phyloP scores from a whole-genome alignment of 2,329 filamentous ascomycete genomes.

The Thelonectria discophora region DNA sequence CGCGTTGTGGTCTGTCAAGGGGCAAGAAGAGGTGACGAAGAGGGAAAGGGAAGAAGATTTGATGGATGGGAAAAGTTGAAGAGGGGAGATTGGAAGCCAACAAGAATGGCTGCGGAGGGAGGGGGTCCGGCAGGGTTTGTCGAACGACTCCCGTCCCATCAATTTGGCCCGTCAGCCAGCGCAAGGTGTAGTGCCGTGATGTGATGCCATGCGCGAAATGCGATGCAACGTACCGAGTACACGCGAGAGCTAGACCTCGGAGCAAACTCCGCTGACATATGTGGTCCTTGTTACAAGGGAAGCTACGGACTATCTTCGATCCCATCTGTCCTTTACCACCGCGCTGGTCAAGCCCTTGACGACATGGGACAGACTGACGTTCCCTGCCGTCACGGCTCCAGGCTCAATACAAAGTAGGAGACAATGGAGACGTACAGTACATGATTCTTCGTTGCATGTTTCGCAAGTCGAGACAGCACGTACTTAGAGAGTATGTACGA shows the following conservation, averaged over 20 bases:
- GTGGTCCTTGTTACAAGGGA: too few species aligned
- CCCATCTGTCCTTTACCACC: neutral
- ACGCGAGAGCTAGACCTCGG: neutral
- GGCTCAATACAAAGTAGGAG: neutral
- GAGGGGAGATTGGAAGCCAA: slow-evolving; percentile 10
- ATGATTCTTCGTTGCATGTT: too few species aligned
- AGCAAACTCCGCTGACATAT: slow-evolving; percentile 6
- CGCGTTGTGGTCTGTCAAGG: neutral
- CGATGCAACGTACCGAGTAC: slow-evolving; percentile 5
- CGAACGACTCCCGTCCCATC: slow-evolving; percentile 25
- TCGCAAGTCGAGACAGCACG: too few species aligned
- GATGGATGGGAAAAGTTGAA: slow-evolving; percentile 10
- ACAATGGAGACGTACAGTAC: neutral
- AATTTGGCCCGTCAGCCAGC: slow-evolving; percentile 18
- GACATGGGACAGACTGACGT: neutral
- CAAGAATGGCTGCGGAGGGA: slow-evolving; percentile 14
- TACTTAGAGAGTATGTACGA: too few species aligned
- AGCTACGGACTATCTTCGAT: neutral
- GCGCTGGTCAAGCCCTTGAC: neutral
- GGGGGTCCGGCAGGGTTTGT: slow-evolving; percentile 15
- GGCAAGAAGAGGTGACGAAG: neutral
- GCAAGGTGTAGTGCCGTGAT: slow-evolving; percentile 8
- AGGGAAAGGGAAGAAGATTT: neutral
- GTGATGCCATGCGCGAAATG: slow-evolving; percentile 15
- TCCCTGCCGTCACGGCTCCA: neutral